A percentile compares a stretch with the other conserved stretches of the same genome.
Evolutionary conservation across 257 asterid species (phyloP).

Genomic region (Nicotiana sylvestris): DNA sequence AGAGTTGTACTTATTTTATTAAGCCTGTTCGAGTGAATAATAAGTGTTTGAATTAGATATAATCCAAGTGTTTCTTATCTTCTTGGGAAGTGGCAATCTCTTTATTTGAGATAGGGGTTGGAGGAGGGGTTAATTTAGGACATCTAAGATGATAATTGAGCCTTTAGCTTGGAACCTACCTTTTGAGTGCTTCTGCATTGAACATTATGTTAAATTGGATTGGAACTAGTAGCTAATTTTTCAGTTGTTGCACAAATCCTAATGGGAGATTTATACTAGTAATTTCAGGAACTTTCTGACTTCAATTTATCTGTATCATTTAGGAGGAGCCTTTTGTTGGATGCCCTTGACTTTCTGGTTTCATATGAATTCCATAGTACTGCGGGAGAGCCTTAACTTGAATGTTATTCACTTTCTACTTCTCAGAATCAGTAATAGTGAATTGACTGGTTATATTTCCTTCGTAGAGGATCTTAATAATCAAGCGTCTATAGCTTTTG

Average conservation of each 20-base stretch:
- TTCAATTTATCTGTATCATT: neutral
- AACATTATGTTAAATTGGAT: neutral
- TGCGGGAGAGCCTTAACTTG: neutral
- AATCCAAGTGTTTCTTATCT: neutral
- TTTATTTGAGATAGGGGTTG: neutral
- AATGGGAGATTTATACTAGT: neutral
- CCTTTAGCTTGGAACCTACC: neutral
- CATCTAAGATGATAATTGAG: neutral
- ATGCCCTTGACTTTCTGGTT: neutral
- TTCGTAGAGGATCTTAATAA: neutral
- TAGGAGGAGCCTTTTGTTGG: neutral
- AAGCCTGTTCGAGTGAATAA: neutral
- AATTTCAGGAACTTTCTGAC: neutral
- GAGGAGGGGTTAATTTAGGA: neutral
- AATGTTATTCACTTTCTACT: conserved; percentile 6
- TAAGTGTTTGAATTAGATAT: neutral
- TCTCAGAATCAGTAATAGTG: neutral
- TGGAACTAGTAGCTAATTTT: neutral
- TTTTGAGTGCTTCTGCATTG: neutral
- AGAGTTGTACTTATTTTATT: neutral
- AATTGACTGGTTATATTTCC: neutral
- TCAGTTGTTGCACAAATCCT: neutral
- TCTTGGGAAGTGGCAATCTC: neutral
- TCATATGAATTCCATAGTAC: neutral
- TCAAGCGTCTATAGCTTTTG: neutral